phyloP scores from a whole-genome alignment of 768 basidiomycete species.

The Lactarius psammicola region DNA sequence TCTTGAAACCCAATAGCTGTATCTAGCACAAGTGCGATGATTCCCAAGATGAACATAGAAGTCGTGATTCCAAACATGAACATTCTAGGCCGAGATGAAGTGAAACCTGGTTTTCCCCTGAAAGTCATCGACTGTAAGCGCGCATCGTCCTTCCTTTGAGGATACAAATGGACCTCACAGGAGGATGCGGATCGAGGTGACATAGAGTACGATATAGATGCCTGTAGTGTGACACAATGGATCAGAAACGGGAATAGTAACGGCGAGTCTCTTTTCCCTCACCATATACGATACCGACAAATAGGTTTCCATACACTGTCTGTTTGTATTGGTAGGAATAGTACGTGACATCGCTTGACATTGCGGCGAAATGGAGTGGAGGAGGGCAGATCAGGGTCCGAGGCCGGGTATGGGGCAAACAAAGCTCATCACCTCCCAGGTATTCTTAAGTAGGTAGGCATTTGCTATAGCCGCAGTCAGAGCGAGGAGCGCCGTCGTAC shows the following conservation, averaged over 20 bases:
- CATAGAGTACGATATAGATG: not conserved
- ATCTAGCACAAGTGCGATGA: not conserved
- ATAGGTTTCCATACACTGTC: not conserved
- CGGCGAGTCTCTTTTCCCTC: not conserved
- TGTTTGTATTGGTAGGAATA: not conserved
- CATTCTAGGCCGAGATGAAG: not conserved
- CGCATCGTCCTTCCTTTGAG: not conserved
- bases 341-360: not conserved
- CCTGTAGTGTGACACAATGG: not conserved
- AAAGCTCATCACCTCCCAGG: not conserved
- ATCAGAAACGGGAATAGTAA: not conserved
- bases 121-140: not conserved
- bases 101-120: not conserved
- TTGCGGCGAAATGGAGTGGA: not conserved
- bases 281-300: not conserved
- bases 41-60: not conserved
- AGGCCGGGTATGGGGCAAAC: not conserved
- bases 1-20: not conserved
- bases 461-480: too few relatives aligned
- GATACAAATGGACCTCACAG: not conserved
- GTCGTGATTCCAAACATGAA: not conserved
- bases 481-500: too few relatives aligned
- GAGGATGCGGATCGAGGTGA: not conserved
- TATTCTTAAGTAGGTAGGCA: too few relatives aligned
- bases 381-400: not conserved